Conservation (phyloP, 2,329 filamentous ascomycete genomes). For the Monilinia polystroma region DNA sequence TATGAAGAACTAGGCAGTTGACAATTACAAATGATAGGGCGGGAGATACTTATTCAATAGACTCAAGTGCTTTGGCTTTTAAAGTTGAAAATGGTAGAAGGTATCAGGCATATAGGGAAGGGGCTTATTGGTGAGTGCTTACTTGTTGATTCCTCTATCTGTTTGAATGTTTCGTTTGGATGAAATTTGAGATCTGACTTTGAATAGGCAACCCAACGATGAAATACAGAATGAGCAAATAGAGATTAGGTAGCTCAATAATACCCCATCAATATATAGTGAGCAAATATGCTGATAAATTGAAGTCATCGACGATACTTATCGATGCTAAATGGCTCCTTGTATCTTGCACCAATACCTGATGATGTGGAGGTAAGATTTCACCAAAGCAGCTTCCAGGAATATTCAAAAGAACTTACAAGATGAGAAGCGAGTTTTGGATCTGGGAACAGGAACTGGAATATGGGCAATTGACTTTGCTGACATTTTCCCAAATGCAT, state of each 20-base stretch:
- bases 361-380: conserved; percentile 32
- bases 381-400: not conserved
- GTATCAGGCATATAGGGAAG: conserved; percentile 50
- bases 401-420: not conserved
- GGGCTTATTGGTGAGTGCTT: conserved; percentile 39
- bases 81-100: conserved; percentile 48
- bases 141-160: not conserved
- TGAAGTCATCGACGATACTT: conserved; percentile 39
- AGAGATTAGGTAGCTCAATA: conserved; percentile 30
- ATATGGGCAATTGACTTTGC: conserved; percentile 46
- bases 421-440: conserved; percentile 9
- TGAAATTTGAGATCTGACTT: not conserved
- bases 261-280: not conserved
- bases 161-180: not conserved
- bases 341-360: conserved; percentile 38
- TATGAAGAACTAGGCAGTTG: not conserved
- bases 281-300: conserved; percentile 4
- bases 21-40: conserved; percentile 7
- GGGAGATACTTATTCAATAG: conserved; percentile 40
- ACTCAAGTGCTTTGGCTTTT: conserved; percentile 36
- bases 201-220: conserved; percentile 37
- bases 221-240: conserved; percentile 38
- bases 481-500: conserved; percentile 38
- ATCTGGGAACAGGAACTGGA: conserved; percentile 45
- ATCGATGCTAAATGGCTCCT: conserved; percentile 31